Percentiles rank a stretch among this genome's conserved stretches.
These are phyloP conservation scores for Lolium rigidum DNA, from an alignment of 176 grass and related monocot species.

Conservation along the genomic window DNA sequence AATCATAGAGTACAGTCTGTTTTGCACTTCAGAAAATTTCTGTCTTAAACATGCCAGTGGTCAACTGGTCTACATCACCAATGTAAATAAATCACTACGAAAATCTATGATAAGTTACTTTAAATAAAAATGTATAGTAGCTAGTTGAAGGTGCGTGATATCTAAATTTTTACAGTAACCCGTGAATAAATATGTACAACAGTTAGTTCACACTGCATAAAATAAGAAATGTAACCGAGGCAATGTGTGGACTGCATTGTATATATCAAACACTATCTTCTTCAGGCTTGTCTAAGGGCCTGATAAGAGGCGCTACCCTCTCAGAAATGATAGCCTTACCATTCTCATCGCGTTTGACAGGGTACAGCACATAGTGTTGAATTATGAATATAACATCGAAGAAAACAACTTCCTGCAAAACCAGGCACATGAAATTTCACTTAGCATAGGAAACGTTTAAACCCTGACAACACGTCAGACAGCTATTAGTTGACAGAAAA, in stretches of 20 bases:
- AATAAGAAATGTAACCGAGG: conserved; percentile 4
- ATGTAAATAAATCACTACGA: background rate
- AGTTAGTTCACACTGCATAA: conserved; percentile 1
- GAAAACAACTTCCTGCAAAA: conserved; percentile 81
- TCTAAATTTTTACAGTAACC: conserved; percentile 13
- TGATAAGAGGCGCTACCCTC: conserved; percentile 66
- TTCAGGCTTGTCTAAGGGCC: conserved; percentile 73
- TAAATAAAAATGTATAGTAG: background rate
- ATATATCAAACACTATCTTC: conserved; percentile 67
- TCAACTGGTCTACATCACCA: background rate
- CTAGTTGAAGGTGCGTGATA: background rate
- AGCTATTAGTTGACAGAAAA: background rate
- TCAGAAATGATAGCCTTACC: conserved; percentile 67
- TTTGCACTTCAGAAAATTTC: background rate
- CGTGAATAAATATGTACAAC: conserved; percentile 21
- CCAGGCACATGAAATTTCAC: conserved; percentile 34
- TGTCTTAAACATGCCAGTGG: background rate
- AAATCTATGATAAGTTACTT: background rate
- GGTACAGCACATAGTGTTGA: conserved; percentile 92
- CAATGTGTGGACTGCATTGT: conserved; percentile 2
- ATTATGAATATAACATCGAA: conserved; percentile 93
- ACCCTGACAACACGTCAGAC: background rate
- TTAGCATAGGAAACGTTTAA: conserved; percentile 19
- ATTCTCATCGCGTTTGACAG: conserved; percentile 57
- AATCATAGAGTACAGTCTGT: too few species aligned